These are phyloP conservation scores for Microbotryum lychnidis-dioicae DNA, from an alignment of 1,284 basidiomycete species.

Conservation along the genomic window DNA sequence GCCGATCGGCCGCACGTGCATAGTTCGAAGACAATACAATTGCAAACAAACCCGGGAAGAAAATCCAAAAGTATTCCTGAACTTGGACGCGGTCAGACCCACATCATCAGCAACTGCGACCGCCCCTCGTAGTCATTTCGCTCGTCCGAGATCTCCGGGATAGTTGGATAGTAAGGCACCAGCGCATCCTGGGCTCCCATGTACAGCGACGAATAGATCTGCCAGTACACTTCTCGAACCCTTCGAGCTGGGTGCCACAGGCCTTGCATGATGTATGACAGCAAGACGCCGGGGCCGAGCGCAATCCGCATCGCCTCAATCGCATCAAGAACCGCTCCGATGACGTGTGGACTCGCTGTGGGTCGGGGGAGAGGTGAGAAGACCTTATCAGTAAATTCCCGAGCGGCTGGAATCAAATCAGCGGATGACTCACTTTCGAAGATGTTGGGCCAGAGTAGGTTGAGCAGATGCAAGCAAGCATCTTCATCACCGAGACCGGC, in stretches of 20 bases:
- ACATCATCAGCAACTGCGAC: slow-evolving; percentile 6
- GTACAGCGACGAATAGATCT: slow-evolving; percentile 32
- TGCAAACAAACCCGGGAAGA: no score
- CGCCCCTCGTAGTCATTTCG: slow-evolving; percentile 31
- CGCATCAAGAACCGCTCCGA: slow-evolving; percentile 55
- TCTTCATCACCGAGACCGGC: slow-evolving; percentile 97
- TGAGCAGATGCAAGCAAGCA: slow-evolving; percentile 94
- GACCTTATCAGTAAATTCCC: background rate
- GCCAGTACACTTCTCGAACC: slow-evolving; percentile 65
- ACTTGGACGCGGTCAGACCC: background rate
- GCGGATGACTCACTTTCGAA: slow-evolving; percentile 59
- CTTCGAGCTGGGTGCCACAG: slow-evolving; percentile 92
- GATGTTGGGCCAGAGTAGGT: slow-evolving; percentile 98
- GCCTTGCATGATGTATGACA: slow-evolving; percentile 65
- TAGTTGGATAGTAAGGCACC: slow-evolving; percentile 24
- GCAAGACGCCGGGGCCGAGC: slow-evolving; percentile 81
- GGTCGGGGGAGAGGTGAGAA: background rate
- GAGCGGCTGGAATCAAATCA: background rate
- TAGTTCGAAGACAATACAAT: no score
- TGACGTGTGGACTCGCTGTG: slow-evolving; percentile 80
- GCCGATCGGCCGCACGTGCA: no score
- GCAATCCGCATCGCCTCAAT: slow-evolving; percentile 95
- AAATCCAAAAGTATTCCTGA: no score
- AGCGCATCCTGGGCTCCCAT: slow-evolving; percentile 36
- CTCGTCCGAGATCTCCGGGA: slow-evolving; percentile 30